A percentile compares a stretch with the other conserved stretches of the same genome.
Conservation (phyloP, 2,329 filamentous ascomycete species). For the Microcyclospora pomicola region DNA sequence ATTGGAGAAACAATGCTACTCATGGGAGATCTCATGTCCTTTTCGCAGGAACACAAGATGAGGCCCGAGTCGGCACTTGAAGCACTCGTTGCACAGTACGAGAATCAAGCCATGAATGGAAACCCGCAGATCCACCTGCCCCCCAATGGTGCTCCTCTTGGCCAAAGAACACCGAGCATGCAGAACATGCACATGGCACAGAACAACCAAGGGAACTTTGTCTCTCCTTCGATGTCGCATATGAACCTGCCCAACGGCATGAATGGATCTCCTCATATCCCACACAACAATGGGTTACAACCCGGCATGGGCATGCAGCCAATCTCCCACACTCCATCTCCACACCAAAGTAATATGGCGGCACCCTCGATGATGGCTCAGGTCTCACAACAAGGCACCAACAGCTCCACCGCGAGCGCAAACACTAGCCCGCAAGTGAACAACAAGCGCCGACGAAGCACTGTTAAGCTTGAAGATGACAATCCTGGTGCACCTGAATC, state of each 20-base stretch:
- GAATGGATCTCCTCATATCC: conserved; percentile 33
- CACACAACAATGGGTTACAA: conserved; percentile 8
- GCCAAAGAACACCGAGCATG: conserved; percentile 21
- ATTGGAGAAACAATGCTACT: conserved; percentile 51
- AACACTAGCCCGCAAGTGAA: conserved; percentile 46
- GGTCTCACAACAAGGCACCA: conserved; percentile 43
- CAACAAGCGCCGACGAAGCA: conserved; percentile 46
- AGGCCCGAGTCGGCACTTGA: conserved; percentile 42
- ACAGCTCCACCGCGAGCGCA: conserved; percentile 41
- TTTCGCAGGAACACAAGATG: conserved; percentile 40
- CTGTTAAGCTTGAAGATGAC: conserved; percentile 45
- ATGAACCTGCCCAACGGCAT: conserved; percentile 38
- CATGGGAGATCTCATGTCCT: conserved; percentile 48
- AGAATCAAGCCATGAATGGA: conserved; percentile 19
- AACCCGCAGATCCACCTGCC: conserved; percentile 34
- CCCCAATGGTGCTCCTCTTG: conserved; percentile 24
- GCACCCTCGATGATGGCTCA: conserved; percentile 42
- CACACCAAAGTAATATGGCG: conserved; percentile 31
- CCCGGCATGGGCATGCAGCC: conserved; percentile 12
- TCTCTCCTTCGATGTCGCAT: conserved; percentile 44
- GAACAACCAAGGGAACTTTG: conserved; percentile 27
- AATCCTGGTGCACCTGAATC: conserved; percentile 36
- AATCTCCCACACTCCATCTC: conserved; percentile 31
- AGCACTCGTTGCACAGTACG: conserved; percentile 35
- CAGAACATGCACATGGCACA: conserved; percentile 20